Evolutionary conservation across 139 green algal genomes (phyloP).

Genomic region (Penium margaritaceum): DNA sequence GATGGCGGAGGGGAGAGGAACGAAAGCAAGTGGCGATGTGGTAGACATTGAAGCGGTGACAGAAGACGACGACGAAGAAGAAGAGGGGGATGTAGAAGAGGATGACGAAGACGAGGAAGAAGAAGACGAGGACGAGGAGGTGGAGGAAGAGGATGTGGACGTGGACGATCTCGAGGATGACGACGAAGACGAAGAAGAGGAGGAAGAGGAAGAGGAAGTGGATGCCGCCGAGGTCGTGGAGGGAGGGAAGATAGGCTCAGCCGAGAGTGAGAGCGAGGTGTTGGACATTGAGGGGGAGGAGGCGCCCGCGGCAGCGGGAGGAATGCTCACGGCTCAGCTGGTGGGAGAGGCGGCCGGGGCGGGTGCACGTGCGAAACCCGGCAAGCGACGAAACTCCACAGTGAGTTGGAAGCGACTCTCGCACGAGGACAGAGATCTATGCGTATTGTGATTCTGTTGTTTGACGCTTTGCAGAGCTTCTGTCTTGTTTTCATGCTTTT

Average conservation of each 20-base stretch:
- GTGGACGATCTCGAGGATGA: background rate
- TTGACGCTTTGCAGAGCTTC: no score
- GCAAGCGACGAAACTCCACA: no score
- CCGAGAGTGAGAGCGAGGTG: background rate
- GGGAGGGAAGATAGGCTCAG: background rate
- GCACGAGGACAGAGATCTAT: no score
- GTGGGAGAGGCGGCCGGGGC: background rate
- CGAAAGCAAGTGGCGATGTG: background rate
- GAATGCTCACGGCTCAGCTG: background rate
- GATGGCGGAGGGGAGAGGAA: background rate
- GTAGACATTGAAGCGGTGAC: no score
- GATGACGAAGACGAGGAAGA: background rate
- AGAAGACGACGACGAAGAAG: no score
- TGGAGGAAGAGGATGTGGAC: background rate
- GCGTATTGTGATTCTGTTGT: no score
- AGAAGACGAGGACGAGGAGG: background rate
- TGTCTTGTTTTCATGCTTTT: no score
- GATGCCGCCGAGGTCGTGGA: background rate
- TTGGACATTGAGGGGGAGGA: slow-evolving; percentile 6
- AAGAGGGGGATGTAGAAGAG: background rate
- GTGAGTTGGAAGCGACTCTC: no score
- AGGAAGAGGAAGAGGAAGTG: background rate
- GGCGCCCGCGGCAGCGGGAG: background rate
- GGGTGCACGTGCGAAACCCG: no score
- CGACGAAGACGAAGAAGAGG: background rate